Evolutionary conservation across 179 eudicot genomes (phyloP), one percentile per base, ranked within the genome.

Genomic region (Patellifolia procumbens): DNA sequence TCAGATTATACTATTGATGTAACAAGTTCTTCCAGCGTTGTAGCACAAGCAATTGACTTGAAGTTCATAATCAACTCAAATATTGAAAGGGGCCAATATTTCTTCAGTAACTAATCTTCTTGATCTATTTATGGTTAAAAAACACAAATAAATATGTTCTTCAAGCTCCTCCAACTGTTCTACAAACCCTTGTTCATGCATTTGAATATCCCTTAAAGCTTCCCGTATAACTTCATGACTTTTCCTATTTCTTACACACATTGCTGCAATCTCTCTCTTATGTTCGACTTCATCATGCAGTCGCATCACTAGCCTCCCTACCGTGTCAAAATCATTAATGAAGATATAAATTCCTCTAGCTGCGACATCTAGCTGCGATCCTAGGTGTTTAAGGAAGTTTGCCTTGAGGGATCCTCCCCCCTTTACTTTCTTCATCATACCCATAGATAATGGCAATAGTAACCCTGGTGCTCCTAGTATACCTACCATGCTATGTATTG

Each of bases 121-220:
- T 68, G 97, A 89, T 71, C 89, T 85, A 74, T 88, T 94, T 61
- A 94, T 88, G 2, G 86, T 86, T 34, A 89, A 88, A 45, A 92
- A 85, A 77, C 97, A 89, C 85, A 94, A 76, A 81, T 87, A 89
- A 16, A 91, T 82, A 71, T 86, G 91, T 75, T 89, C 86, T 80
- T 94, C 96, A 71, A 94, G 91, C 81, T 92, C 98, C 31, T 92
- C 85, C 46, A 92, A 61, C 52, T 94, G 91, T 73, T 94, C 91
- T 80, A 79, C 22, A 56, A 94, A 89, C 51, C 84, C 74, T 29
- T 58, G 49, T n/a, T 87, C 86, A 55, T 87, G 81, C 53, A 76
- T 76, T 52, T 73, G 66, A 24, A 92, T 81, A 74, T 90, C 93
- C 79, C 80, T 88, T 35, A 87, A 56, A 19, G 87, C 92, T 78